Conservation (phyloP, 2,329 filamentous ascomycete genomes). For the Penicillium sp. region DNA sequence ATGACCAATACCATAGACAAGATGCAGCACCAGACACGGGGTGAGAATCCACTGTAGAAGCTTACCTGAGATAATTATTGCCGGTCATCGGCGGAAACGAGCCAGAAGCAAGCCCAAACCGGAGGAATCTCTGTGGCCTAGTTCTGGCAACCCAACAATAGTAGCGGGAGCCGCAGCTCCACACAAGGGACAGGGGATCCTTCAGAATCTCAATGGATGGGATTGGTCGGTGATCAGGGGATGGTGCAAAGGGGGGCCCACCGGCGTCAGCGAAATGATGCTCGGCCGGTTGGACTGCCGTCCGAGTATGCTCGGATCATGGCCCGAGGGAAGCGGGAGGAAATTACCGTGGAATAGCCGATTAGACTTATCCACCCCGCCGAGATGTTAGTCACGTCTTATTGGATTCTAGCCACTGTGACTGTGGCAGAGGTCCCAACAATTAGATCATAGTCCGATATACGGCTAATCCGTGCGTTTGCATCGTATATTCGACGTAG, state of each 20-base stretch:
- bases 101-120: slow-evolving; percentile 1
- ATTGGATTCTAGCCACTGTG: background rate
- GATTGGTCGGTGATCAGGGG: slow-evolving; percentile 8
- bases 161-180: slow-evolving; percentile 3
- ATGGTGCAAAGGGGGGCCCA: background rate
- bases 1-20: background rate
- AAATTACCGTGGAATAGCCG: slow-evolving; percentile 19
- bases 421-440: background rate
- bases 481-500: background rate
- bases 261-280: background rate
- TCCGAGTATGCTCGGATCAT: slow-evolving; percentile 10
- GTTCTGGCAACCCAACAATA: slow-evolving; percentile 5
- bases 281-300: slow-evolving; percentile 5
- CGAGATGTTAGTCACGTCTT: background rate
- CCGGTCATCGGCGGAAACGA: slow-evolving; percentile 22
- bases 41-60: background rate
- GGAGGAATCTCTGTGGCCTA: slow-evolving; percentile 11
- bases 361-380: slow-evolving; percentile 5
- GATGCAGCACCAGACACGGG: background rate
- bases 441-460: background rate
- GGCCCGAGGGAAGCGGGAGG: slow-evolving; percentile 15
- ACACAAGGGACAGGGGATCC: background rate
- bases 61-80: slow-evolving; percentile 3
- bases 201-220: background rate
- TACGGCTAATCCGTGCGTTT: background rate